Evolutionary conservation across 805 yeast species (phyloP), one percentile per base, ranked within the genome.

Genomic region (Candida awuae): DNA sequence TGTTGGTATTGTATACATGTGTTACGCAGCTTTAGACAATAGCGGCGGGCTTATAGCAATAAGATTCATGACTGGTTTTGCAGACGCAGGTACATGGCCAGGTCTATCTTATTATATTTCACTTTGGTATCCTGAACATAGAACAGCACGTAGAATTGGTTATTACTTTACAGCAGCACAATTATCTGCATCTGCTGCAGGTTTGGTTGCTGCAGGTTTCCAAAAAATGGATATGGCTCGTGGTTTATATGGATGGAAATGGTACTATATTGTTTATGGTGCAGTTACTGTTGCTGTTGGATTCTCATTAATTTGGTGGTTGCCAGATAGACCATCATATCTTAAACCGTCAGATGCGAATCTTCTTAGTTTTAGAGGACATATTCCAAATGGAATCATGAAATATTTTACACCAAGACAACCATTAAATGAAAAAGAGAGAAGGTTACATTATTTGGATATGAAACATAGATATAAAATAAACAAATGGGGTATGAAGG

Each of bases 141-240:
- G 92, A 43, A 73, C 77, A 48, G 83, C 94, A 2, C 71, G 74
- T 46, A 67, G 95, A 54, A 81, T 85, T 46, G 95, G 95, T 2
- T 85, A 81, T 62, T 85, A 85, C 59, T 85, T 80, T 59, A 85
- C 95, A 1, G 95, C 95, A 16, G 94, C 95, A 1, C 95, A 85
- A 60, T 57, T 85, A n/a, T 77, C 88, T 32, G 88, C 94, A 1
- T 77, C 94, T n/a, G 90, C 77, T 8, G 87, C 88, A 8, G 95
- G 95, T 29, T 69, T 85, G 39, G 85, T 85, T 12, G 74, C 83
- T 39, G 95, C 95, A 3, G 94, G 94, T 0, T 83, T 85, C 65
- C 95, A 85, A 56, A 78, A 73, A 47, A 80, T 85, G 75, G 88
- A 85, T 55, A 80, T 79, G 43, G 62, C 49, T 14, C 62, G 74